Evolutionary conservation across 1,139 yeast species (phyloP).

Genomic region (Kodamaea ohmeri): DNA sequence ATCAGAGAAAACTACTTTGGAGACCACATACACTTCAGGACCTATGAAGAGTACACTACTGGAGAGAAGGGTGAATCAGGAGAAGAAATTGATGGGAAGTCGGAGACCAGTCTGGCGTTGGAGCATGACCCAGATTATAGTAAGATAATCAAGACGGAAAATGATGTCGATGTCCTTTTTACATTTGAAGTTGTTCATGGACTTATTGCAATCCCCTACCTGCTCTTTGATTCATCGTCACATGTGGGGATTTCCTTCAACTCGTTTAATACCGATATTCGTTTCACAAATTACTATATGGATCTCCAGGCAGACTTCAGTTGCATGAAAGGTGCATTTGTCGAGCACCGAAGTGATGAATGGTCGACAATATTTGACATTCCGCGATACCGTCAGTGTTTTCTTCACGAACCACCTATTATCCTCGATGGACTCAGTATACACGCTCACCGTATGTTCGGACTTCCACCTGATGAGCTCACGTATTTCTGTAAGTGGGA

Average conservation of each 20-base stretch:
- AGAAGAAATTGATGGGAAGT: constrained; percentile 3
- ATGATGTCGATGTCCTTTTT: constrained; percentile 75
- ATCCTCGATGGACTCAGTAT: constrained; percentile 54
- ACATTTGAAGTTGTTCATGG: constrained; percentile 71
- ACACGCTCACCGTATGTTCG: constrained; percentile 91
- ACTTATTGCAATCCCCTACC: constrained; percentile 66
- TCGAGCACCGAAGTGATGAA: constrained; percentile 18
- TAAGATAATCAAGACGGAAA: constrained; percentile 52
- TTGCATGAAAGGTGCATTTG: constrained; percentile 40
- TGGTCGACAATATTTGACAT: constrained; percentile 26
- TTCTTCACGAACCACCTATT: constrained; percentile 43
- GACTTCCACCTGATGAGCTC: constrained; percentile 83
- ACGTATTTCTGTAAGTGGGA: constrained; percentile 93
- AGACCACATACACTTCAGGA: constrained; percentile 74
- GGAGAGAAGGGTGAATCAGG: constrained; percentile 6
- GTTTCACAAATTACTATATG: constrained; percentile 93
- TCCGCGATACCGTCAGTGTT: constrained; percentile 22
- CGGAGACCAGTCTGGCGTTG: constrained; percentile 4
- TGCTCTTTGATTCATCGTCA: constrained; percentile 62
- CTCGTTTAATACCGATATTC: constrained; percentile 66
- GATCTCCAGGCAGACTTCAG: constrained; percentile 65
- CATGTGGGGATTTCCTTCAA: constrained; percentile 66
- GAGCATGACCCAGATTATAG: constrained; percentile 31
- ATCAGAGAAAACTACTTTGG: constrained; percentile 90
- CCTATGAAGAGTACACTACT: constrained; percentile 72